phyloP scores from a whole-genome alignment of 129 eudicot species.

The Dittrichia graveolens region DNA sequence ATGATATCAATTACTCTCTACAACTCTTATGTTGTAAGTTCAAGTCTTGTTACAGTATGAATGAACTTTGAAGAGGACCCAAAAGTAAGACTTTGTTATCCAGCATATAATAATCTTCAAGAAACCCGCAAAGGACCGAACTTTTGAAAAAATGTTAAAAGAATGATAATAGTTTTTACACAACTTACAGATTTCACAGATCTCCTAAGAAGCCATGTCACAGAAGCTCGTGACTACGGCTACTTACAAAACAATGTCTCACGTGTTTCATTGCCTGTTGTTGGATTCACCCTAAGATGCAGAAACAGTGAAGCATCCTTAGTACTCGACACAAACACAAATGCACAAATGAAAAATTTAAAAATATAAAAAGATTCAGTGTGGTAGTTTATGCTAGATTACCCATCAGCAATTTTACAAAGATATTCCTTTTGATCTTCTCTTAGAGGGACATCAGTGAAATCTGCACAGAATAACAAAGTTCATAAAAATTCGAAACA shows the following conservation, averaged over 20 bases:
- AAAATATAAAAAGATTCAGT: background rate
- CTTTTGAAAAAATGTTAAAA: background rate
- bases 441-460: slow-evolving; percentile 92
- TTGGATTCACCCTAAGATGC: slow-evolving; percentile 63
- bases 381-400: background rate
- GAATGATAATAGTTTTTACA: slow-evolving; percentile 31
- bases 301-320: slow-evolving; percentile 15
- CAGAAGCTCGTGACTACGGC: background rate
- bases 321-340: background rate
- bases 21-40: background rate
- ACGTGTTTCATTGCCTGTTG: slow-evolving; percentile 78
- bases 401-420: slow-evolving; percentile 91
- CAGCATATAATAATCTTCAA: slow-evolving; percentile 2
- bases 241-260: slow-evolving; percentile 78
- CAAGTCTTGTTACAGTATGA: background rate
- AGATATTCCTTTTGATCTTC: slow-evolving; percentile 90
- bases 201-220: slow-evolving; percentile 6
- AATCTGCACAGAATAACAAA: slow-evolving; percentile 47
- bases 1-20: too few species aligned
- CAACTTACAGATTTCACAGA: slow-evolving; percentile 6
- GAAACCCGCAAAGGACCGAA: background rate
- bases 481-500: background rate
- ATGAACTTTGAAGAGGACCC: background rate
- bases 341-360: background rate
- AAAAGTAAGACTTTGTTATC: background rate